These are phyloP conservation scores for Arctium minus DNA, from an alignment of 129 eudicot genomes.

Conservation along the genomic window DNA sequence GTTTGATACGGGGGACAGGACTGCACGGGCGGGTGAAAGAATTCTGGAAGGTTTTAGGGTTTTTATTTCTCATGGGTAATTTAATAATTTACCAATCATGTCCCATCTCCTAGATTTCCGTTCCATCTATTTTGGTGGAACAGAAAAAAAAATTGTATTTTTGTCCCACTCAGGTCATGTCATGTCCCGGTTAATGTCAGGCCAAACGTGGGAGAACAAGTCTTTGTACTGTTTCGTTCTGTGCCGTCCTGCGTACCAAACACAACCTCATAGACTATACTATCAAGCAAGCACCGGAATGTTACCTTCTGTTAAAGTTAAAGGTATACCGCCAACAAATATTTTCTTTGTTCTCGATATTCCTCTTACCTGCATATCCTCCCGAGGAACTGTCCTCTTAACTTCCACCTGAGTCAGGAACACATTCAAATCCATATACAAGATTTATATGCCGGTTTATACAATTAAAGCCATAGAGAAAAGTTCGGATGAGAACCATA, in stretches of 20 bases:
- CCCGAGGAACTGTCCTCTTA: constrained; percentile 87
- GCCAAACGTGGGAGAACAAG: no score
- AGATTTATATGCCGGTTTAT: not conserved
- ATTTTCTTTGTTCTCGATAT: constrained; percentile 72
- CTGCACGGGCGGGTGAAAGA: not conserved
- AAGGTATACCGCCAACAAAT: constrained; percentile 85
- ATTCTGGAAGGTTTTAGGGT: not conserved
- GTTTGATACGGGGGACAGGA: not conserved
- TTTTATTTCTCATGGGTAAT: not conserved
- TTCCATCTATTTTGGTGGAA: no score
- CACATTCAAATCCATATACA: not conserved
- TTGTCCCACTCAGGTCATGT: not conserved
- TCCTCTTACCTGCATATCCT: constrained; percentile 64
- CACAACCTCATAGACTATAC: not conserved
- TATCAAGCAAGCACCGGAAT: not conserved
- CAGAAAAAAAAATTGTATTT: not conserved
- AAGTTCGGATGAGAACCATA: not conserved
- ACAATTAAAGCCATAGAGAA: not conserved
- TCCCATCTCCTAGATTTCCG: not conserved
- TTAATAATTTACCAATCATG: not conserved
- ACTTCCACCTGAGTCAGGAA: constrained; percentile 65
- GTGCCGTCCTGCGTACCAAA: no score
- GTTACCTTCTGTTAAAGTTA: constrained; percentile 69
- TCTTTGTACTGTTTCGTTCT: no score
- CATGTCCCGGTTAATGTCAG: no score